A percentile compares a stretch with the other conserved stretches of the same genome.
These are phyloP conservation scores for Passiflora organensis DNA, from an alignment of 345 rosid genomes.

Conservation along the genomic window DNA sequence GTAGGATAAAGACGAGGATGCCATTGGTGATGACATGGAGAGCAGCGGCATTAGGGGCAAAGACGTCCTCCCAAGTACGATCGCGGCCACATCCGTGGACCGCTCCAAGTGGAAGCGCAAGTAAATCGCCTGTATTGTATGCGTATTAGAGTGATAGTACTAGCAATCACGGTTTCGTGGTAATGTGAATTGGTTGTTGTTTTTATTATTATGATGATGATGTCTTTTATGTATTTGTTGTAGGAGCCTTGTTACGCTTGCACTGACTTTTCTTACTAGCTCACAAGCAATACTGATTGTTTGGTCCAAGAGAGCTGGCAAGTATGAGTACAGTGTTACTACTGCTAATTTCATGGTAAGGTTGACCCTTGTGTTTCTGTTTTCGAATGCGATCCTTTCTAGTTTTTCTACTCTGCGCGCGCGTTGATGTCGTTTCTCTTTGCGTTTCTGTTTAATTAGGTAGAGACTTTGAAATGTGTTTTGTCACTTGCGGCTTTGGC, in stretches of 20 bases:
- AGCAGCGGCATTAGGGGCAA: constrained; percentile 5
- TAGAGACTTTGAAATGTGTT: constrained; percentile 87
- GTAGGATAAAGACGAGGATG: constrained; percentile 39
- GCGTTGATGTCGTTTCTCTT: background rate
- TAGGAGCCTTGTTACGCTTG: constrained; percentile 74
- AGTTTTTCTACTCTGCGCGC: background rate
- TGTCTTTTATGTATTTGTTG: too few relatives aligned
- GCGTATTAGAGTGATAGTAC: too few relatives aligned
- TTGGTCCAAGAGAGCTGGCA: constrained; percentile 99
- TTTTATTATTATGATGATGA: too few relatives aligned
- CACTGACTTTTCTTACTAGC: constrained; percentile 83
- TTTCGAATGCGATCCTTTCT: background rate
- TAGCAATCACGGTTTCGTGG: too few relatives aligned
- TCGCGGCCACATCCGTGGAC: constrained; percentile 15
- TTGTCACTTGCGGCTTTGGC: constrained; percentile 83
- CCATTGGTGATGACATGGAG: constrained; percentile 34
- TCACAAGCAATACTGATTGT: constrained; percentile 96
- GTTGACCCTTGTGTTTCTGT: background rate
- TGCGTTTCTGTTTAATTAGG: constrained; percentile 38
- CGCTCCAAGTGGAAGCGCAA: constrained; percentile 71
- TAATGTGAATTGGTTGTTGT: background rate
- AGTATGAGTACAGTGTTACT: constrained; percentile 92
- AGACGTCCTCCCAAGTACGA: too few relatives aligned
- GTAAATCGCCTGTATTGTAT: constrained; percentile 24
- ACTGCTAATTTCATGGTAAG: constrained; percentile 93